Conservation (phyloP, 345 rosid genomes). For the Eucalyptus shirleyi region DNA sequence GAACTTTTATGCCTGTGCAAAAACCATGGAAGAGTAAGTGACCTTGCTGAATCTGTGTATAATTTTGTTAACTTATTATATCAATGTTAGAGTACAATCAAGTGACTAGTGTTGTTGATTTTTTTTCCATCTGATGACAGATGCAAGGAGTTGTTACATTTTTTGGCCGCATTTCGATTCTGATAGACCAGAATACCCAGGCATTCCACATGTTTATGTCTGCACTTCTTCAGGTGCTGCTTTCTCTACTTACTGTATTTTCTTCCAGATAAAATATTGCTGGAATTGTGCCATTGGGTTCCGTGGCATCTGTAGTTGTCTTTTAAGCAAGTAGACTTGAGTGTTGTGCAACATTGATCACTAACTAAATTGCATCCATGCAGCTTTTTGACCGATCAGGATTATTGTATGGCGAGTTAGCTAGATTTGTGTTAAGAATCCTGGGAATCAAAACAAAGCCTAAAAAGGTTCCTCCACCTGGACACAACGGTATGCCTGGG, state of each 20-base stretch:
- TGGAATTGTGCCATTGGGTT: not conserved
- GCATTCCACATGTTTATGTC: slow-evolving; percentile 90
- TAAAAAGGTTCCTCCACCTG: slow-evolving; percentile 49
- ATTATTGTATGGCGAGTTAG: slow-evolving; percentile 82
- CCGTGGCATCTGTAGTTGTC: not conserved
- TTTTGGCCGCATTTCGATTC: slow-evolving; percentile 69
- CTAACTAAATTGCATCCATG: not conserved
- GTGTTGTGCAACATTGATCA: not conserved
- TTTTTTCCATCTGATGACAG: slow-evolving; percentile 21
- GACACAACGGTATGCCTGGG: slow-evolving; percentile 51
- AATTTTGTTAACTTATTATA: not conserved
- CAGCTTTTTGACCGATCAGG: slow-evolving; percentile 95
- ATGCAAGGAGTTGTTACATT: slow-evolving; percentile 81
- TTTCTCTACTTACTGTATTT: not conserved
- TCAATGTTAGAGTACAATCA: not conserved
- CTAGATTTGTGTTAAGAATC: slow-evolving; percentile 79
- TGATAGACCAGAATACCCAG: slow-evolving; percentile 84
- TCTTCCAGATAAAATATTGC: not conserved
- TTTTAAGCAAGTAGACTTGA: not conserved
- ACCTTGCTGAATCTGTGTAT: not conserved
- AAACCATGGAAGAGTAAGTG: not conserved
- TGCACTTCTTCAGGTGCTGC: slow-evolving; percentile 81
- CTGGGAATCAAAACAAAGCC: slow-evolving; percentile 77
- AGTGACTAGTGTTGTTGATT: not conserved
- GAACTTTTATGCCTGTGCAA: not conserved